A percentile compares a stretch with the other conserved stretches of the same genome.
Evolutionary conservation across 148 eudicot genomes (phyloP).

Genomic region (Vaccinium myrtillus): DNA sequence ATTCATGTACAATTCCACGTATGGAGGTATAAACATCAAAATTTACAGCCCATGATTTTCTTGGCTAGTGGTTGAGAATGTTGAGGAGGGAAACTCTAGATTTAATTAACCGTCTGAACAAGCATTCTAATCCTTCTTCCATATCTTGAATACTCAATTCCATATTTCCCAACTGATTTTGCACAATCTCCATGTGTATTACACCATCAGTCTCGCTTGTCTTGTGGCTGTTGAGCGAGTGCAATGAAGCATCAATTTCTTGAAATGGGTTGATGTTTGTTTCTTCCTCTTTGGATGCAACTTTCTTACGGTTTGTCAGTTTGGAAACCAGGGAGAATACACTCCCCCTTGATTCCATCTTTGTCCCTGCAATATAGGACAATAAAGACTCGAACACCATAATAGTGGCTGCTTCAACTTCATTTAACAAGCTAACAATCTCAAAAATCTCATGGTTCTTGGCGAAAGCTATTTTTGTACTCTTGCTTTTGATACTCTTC

Average conservation of each 20-base stretch:
- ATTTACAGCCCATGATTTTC: not conserved
- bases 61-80: conserved; percentile 39
- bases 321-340: conserved; percentile 5
- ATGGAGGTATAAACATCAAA: too few species aligned
- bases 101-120: conserved; percentile 42
- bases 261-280: conserved; percentile 22
- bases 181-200: conserved; percentile 17
- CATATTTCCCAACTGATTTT: conserved; percentile 22
- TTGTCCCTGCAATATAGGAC: conserved; percentile 16
- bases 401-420: conserved; percentile 25
- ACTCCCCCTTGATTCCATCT: not conserved
- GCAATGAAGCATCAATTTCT: conserved; percentile 28
- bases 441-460: not conserved
- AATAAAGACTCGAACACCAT: conserved; percentile 21
- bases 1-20: not conserved
- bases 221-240: conserved; percentile 23
- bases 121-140: conserved; percentile 38
- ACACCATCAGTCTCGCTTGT: not conserved
- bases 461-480: not conserved
- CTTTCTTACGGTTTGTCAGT: not conserved
- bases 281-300: not conserved
- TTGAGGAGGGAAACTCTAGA: conserved; percentile 53
- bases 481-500: conserved; percentile 3
- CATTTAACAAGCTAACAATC: conserved; percentile 19
- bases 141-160: conserved; percentile 35